A percentile compares a stretch with the other conserved stretches of the same genome.
phyloP scores from a whole-genome alignment of 441 rosid genomes.

The Biscutella laevigata region DNA sequence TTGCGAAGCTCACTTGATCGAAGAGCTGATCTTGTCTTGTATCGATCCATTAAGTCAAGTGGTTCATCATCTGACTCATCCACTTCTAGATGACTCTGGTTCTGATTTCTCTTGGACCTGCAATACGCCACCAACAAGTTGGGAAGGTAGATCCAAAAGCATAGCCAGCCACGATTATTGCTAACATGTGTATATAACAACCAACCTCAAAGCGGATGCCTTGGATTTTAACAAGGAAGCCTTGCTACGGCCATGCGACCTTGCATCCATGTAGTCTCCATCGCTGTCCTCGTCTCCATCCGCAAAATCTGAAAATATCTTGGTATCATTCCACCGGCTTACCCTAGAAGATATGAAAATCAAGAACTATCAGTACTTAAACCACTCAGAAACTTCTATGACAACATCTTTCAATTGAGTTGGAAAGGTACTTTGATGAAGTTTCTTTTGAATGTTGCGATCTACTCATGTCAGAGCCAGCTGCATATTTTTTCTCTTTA shows the following conservation, averaged over 20 bases:
- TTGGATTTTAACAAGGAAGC: constrained; percentile 44
- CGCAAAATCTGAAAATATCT: constrained; percentile 74
- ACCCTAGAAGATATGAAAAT: constrained; percentile 39
- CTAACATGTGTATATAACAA: constrained; percentile 8
- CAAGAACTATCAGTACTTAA: constrained; percentile 9
- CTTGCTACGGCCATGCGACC: constrained; percentile 40
- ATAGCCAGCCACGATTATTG: neutral
- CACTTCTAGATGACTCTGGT: constrained; percentile 65
- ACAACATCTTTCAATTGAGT: constrained; percentile 5
- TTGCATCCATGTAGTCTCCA: constrained; percentile 39
- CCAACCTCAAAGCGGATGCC: constrained; percentile 44
- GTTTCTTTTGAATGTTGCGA: constrained; percentile 70
- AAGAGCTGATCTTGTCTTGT: constrained; percentile 68
- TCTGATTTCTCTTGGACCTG: constrained; percentile 52
- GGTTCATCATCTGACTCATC: constrained; percentile 86
- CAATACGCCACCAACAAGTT: neutral
- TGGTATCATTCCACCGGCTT: constrained; percentile 92
- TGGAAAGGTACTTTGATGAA: constrained; percentile 54
- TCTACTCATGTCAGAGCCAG: constrained; percentile 50
- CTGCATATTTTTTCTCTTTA: constrained; percentile 55
- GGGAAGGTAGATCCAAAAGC: constrained; percentile 1
- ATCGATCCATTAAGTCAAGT: constrained; percentile 73
- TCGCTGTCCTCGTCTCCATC: constrained; percentile 55
- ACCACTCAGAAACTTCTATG: constrained; percentile 1
- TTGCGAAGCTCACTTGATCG: constrained; percentile 47